Evolutionary conservation across 2,329 filamentous ascomycete species (phyloP).

Genomic region (Peltaster fructicola): DNA sequence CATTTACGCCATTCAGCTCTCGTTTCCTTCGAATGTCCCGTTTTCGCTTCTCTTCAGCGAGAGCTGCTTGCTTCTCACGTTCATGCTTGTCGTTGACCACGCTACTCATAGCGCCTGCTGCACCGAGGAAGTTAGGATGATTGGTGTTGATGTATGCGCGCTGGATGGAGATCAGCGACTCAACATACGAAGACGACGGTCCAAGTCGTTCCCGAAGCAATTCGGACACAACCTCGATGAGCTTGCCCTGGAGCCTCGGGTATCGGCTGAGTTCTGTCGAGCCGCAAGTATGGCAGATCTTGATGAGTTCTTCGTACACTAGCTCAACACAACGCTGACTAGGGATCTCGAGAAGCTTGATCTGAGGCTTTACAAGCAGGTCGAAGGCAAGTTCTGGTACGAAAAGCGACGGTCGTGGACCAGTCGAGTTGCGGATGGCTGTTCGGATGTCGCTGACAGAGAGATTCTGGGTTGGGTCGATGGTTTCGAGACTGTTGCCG

Average conservation of each 20-base stretch:
- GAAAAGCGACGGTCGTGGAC: conserved; percentile 85
- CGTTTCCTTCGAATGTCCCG: conserved; percentile 69
- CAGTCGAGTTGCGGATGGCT: conserved; percentile 93
- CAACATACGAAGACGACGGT: conserved; percentile 77
- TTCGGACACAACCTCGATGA: conserved; percentile 96
- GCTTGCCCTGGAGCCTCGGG: conserved; percentile 81
- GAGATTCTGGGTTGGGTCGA: conserved; percentile 89
- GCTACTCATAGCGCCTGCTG: conserved; percentile 91
- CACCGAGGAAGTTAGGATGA: conserved; percentile 94
- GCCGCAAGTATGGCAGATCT: conserved; percentile 97
- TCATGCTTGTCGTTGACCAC: conserved; percentile 93
- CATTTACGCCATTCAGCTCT: conserved; percentile 63
- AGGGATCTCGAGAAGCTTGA: conserved; percentile 86
- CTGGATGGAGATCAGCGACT: conserved; percentile 93
- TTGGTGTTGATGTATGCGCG: conserved; percentile 99
- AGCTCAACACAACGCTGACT: conserved; percentile 94
- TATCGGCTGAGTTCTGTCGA: conserved; percentile 86
- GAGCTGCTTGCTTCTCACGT: conserved; percentile 62
- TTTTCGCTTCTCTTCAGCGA: conserved; percentile 72
- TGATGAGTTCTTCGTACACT: conserved; percentile 97
- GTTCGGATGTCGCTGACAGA: conserved; percentile 90
- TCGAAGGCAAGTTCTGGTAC: conserved; percentile 97
- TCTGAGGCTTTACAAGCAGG: conserved; percentile 92
- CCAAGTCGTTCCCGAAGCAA: conserved; percentile 81
- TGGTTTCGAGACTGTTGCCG: conserved; percentile 85